Evolutionary conservation across 805 yeast genomes (phyloP), one percentile per base, ranked within the genome.

Genomic region (Saturnispora silvae): DNA sequence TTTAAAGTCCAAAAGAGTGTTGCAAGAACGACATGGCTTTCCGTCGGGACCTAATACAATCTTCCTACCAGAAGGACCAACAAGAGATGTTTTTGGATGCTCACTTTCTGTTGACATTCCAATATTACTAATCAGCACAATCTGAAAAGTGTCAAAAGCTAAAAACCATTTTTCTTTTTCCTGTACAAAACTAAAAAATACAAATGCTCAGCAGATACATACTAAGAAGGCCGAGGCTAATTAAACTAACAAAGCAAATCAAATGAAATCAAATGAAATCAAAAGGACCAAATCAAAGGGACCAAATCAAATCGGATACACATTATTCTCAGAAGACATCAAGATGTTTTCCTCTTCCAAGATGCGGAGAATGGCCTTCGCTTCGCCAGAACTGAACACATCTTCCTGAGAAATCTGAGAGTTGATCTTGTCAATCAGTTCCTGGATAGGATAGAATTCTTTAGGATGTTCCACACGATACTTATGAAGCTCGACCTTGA

Each of bases 11-110:
- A 75, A 56, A 26, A 89, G 60, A 0, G 86, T 60, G 59, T 87
- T 87, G 56, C 98, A 89, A 2, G 95, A 63, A 36, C 96, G 89
- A 53, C 98, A 89, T 86, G 96, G 96, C 57, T 84, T 87, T 1
- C 97, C 97, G 57, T 89, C 80, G 53, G 83, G 77, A 52, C 83
- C 96, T 40, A 82, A 75, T 17, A 84, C 59, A 41, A 85, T 78
- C 47, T 72, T 74, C 33, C 79, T 65, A 0, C 94, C 94, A 17
- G 70, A 53, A 3, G 70, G 63, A 0, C 84, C 84, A 34, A 65
- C 47, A 10, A 48, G 65, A 10, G 28, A 15, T 0, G 80, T 77
- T 45, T 43, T 48, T 16, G 20, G 22, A 11, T 22, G 9, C 20
- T 33, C 28, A 23, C 38, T 20, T 20, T 38, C 36, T 4, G 28